Conservation (phyloP, 495 filamentous ascomycete genomes). For the Tuber brumale region DNA sequence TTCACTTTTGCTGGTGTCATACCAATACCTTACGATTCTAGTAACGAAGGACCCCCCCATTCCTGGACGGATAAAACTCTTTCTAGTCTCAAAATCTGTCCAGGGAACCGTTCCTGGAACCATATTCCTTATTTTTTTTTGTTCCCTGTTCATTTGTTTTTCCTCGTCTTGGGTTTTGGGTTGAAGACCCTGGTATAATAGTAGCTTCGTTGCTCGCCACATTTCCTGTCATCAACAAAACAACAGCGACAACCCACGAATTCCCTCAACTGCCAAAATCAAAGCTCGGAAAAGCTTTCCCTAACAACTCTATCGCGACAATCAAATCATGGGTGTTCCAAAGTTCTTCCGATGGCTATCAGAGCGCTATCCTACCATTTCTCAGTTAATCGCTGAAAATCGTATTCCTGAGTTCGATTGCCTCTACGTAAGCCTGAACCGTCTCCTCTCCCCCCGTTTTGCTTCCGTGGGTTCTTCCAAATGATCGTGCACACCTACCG, state of each 20-base stretch:
- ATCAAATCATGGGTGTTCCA: constrained; percentile 71
- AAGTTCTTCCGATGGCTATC: constrained; percentile 93
- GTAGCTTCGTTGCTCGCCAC: background rate
- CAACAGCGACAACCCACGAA: background rate
- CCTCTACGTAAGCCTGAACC: constrained; percentile 60
- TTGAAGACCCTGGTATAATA: background rate
- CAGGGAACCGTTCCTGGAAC: background rate
- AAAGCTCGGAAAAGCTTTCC: background rate
- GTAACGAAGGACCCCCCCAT: background rate
- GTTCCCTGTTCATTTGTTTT: background rate
- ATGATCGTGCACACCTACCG: constrained; percentile 10
- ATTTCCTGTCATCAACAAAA: background rate
- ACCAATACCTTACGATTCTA: background rate
- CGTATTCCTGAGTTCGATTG: constrained; percentile 99
- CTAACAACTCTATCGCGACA: background rate
- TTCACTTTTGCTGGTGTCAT: background rate
- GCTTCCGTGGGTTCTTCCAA: background rate
- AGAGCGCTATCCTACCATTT: constrained; percentile 97
- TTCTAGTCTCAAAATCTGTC: background rate
- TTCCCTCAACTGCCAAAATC: background rate
- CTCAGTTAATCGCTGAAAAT: constrained; percentile 97
- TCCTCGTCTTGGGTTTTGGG: background rate
- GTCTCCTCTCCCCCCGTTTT: background rate
- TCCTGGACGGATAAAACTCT: background rate
- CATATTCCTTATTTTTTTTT: background rate